Base-by-base conservation (phyloP, 2,329 filamentous ascomycete genomes). In the Lecanicillium sp. region DNA sequence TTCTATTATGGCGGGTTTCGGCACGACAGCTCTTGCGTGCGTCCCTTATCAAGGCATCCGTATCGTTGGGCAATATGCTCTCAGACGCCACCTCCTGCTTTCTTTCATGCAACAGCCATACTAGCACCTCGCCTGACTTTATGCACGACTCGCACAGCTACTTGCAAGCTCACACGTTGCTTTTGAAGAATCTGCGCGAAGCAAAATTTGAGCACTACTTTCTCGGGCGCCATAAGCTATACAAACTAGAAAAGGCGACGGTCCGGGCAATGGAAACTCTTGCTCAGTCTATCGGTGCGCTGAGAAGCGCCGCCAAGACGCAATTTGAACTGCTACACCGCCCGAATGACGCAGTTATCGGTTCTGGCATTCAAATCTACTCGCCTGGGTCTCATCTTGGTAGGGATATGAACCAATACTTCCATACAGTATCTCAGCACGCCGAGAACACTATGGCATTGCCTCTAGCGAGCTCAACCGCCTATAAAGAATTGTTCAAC, bases 151-250 rank as follows among this genome's bases (percentile, higher is more conserved):
- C 79, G 3, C 62, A 72, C 2, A 68, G 73, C 5, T 87, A 87
- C 54, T 60, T 71, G 39, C 66, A 71, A 33, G 73, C 79, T 32
- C 72, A 73, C 13, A 63, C 68, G 5, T 69, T 69, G 25, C 75
- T 94, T 53, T 74, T 83, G 38, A 87, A 82, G 55, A 81, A 87
- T 47, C 65, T 94, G 9, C 74, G 77, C 46, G 88, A 95, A 57
- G 81, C 87, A 12, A 92, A 88, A 55, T 81, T 84, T 46, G 88
- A 95, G 58, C 84, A 92, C 54, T 92, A 84, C 51, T 64, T 87
- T 2, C 58, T 85, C 3, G 88, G 88, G 3, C 81, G 77, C 2
- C 87, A 92, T 55, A 74, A 72, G 42, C 72, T 89, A 46, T 89
- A 90, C 54, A 72, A 73, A 29, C 69, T 89, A 4, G 84, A 94